phyloP scores from a whole-genome alignment of 2,329 filamentous ascomycete species.

The Phialophora expanda region DNA sequence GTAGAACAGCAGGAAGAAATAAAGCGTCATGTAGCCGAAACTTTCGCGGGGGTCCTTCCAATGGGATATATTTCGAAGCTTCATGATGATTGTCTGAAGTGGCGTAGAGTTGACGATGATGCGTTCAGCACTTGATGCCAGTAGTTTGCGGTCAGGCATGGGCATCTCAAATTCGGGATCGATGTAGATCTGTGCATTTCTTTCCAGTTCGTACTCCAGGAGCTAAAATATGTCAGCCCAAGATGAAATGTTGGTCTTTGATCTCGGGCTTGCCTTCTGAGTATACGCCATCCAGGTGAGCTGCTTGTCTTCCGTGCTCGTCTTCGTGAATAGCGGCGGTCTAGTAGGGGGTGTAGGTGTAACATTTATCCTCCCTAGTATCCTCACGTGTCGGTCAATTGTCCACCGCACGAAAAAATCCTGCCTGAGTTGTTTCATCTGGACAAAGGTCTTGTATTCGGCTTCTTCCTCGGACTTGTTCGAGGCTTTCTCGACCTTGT shows the following conservation, averaged over 20 bases:
- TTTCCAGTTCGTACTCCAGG: neutral
- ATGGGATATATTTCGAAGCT: slow-evolving; percentile 19
- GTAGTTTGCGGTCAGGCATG: slow-evolving; percentile 11
- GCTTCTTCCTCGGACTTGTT: slow-evolving; percentile 5
- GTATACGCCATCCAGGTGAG: neutral
- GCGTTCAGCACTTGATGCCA: slow-evolving; percentile 23
- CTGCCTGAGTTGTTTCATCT: slow-evolving; percentile 30
- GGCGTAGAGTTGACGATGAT: slow-evolving; percentile 25
- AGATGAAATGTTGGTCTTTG: neutral
- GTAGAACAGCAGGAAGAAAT: slow-evolving; percentile 27
- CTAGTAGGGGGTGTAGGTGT: neutral
- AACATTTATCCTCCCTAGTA: slow-evolving; percentile 5
- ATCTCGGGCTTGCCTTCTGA: neutral
- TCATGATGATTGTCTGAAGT: slow-evolving; percentile 25
- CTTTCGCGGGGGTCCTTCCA: slow-evolving; percentile 26
- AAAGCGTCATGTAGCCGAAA: slow-evolving; percentile 25
- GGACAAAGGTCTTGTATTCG: slow-evolving; percentile 18
- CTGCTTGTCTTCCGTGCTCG: neutral
- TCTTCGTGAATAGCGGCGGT: neutral
- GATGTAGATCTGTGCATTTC: neutral
- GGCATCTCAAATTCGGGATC: slow-evolving; percentile 8
- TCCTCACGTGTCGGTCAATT: slow-evolving; percentile 30
- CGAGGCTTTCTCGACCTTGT: slow-evolving; percentile 16
- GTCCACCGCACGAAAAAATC: slow-evolving; percentile 31
- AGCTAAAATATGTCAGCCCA: neutral